Conservation (phyloP, 805 yeast genomes). For the Metschnikowia orientalis region DNA sequence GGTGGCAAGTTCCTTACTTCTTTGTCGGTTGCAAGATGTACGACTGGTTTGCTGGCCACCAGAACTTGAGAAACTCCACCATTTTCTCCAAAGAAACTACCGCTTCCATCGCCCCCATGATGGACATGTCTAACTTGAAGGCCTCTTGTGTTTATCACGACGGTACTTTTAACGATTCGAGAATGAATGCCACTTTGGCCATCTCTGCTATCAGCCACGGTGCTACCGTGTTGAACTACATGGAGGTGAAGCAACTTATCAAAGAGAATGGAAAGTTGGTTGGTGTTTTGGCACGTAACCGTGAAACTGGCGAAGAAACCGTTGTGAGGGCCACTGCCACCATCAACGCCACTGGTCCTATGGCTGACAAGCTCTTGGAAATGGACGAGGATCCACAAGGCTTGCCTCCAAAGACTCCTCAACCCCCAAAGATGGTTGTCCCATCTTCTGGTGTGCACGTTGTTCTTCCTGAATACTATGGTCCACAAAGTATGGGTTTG, state of each 20-base stretch:
- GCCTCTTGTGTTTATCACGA: conserved; percentile 94
- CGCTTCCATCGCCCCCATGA: conserved; percentile 76
- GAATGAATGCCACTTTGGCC: conserved; percentile 85
- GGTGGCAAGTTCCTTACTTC: conserved; percentile 95
- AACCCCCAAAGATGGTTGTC: conserved; percentile 75
- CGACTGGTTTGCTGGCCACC: conserved; percentile 87
- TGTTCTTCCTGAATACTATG: conserved; percentile 86
- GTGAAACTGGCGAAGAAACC: conserved; percentile 60
- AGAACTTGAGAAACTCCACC: conserved; percentile 76
- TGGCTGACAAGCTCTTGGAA: conserved; percentile 75
- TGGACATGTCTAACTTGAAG: conserved; percentile 71
- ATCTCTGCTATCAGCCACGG: conserved; percentile 81
- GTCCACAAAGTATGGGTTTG: conserved; percentile 82
- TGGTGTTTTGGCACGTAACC: conserved; percentile 76
- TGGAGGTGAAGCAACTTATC: conserved; percentile 70
- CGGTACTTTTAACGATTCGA: conserved; percentile 88
- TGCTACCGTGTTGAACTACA: conserved; percentile 84
- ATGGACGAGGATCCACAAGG: conserved; percentile 77
- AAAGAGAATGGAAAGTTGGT: conserved; percentile 62
- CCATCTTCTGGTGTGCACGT: conserved; percentile 94
- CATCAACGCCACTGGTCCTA: conserved; percentile 94
- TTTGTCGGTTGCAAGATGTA: conserved; percentile 88
- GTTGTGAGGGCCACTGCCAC: conserved; percentile 66
- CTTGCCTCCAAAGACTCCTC: conserved; percentile 49
- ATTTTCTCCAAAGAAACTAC: conserved; percentile 64